Evolutionary conservation across 306 rosid species (phyloP).

Genomic region (Macrotyloma uniflorum): DNA sequence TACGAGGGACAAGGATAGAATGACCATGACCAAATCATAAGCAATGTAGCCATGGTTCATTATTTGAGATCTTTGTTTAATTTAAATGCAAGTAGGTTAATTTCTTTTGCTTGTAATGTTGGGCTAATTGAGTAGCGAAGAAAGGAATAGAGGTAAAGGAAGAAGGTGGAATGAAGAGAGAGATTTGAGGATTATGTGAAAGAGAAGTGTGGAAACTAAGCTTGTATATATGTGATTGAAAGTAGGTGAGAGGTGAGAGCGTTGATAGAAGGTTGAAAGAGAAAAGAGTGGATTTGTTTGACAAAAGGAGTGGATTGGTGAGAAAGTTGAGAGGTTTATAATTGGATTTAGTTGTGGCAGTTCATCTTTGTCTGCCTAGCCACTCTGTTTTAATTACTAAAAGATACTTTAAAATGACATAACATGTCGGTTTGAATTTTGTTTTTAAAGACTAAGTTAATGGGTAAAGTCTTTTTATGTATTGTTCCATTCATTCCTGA

Average conservation of each 20-base stretch:
- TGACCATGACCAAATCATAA: constrained; percentile 8
- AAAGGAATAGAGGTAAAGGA: background rate
- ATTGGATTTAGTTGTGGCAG: constrained; percentile 41
- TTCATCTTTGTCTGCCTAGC: constrained; percentile 49
- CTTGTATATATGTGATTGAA: background rate
- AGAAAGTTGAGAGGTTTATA: constrained; percentile 24
- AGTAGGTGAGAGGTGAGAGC: background rate
- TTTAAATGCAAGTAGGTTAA: background rate
- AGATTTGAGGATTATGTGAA: background rate
- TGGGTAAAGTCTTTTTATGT: no score
- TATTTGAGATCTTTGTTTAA: background rate
- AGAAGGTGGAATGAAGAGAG: background rate
- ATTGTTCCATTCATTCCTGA: no score
- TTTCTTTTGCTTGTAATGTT: background rate
- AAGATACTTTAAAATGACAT: constrained; percentile 8
- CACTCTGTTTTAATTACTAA: background rate
- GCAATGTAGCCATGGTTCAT: background rate
- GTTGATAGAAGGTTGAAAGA: background rate
- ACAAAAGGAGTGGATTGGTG: constrained; percentile 40
- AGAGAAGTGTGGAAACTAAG: background rate
- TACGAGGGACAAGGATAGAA: background rate
- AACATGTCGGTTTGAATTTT: background rate
- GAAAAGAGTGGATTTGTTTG: constrained; percentile 25
- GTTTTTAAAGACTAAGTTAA: no score
- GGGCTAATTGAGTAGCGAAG: background rate